Conservation (phyloP, 768 basidiomycete genomes). For the Pulveroboletus sp. region DNA sequence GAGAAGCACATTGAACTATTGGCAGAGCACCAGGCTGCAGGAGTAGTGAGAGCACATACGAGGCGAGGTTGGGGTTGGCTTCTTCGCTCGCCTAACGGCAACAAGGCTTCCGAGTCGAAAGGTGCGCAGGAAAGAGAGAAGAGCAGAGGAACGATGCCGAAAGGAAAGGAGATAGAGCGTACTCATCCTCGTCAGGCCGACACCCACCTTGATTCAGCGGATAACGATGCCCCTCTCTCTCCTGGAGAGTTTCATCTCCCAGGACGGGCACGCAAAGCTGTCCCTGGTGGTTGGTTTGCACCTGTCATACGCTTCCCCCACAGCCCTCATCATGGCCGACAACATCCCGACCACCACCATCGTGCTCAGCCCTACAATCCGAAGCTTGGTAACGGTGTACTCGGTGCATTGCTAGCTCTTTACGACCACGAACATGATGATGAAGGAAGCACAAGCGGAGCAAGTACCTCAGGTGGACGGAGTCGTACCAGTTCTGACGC, state of each 20-base stretch:
- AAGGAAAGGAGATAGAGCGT: constrained; percentile 8
- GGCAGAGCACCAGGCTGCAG: constrained; percentile 34
- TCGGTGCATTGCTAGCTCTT: constrained; percentile 61
- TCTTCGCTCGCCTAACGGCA: constrained; percentile 5
- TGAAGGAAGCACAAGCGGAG: constrained; percentile 19
- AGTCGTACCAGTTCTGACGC: constrained; percentile 22
- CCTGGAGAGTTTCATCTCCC: constrained; percentile 4
- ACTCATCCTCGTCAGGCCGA: not conserved
- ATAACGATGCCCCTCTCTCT: constrained; percentile 4
- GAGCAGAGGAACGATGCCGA: not conserved
- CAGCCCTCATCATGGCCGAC: not conserved
- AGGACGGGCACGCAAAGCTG: constrained; percentile 11
- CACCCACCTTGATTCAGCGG: constrained; percentile 6
- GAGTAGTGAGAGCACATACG: constrained; percentile 44
- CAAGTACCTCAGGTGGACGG: constrained; percentile 14
- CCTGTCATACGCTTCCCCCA: constrained; percentile 3
- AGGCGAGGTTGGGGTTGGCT: constrained; percentile 25
- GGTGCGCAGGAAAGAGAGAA: not conserved
- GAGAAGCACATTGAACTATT: constrained; percentile 26
- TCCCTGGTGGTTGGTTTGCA: constrained; percentile 18
- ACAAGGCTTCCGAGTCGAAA: not conserved
- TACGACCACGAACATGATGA: constrained; percentile 41
- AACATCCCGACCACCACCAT: constrained; percentile 5
- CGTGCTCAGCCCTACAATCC: constrained; percentile 6
- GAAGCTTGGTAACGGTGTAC: constrained; percentile 45